phyloP scores from a whole-genome alignment of 176 grass and related monocot genomes.

The Musa itinerans region DNA sequence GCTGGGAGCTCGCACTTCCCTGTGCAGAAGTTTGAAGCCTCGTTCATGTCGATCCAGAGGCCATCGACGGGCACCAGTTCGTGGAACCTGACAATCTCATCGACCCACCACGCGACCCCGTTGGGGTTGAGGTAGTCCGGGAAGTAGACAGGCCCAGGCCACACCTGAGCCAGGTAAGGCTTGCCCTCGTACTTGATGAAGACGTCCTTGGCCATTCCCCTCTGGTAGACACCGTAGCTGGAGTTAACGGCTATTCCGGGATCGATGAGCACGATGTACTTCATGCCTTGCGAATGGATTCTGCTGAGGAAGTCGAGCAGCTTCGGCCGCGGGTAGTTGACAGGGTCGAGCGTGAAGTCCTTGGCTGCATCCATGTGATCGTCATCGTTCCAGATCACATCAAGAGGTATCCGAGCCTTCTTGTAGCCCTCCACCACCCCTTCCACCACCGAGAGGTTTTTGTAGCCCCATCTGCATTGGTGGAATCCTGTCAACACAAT shows the following conservation, averaged over 20 bases:
- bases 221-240: conserved; percentile 65
- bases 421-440: conserved; percentile 71
- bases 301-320: conserved; percentile 63
- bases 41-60: conserved; percentile 97
- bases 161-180: conserved; percentile 85
- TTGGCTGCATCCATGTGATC: conserved; percentile 95
- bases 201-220: conserved; percentile 62
- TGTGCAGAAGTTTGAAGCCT: conserved; percentile 88
- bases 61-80: conserved; percentile 71
- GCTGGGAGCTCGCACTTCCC: conserved; percentile 68
- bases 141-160: conserved; percentile 92
- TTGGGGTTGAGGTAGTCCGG: conserved; percentile 74
- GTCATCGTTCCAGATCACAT: conserved; percentile 95
- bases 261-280: conserved; percentile 91
- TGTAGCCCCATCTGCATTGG: conserved; percentile 93
- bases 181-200: conserved; percentile 75
- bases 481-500: conserved; percentile 59
- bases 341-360: conserved; percentile 73
- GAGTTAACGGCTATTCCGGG: conserved; percentile 77
- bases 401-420: conserved; percentile 70
- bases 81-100: conserved; percentile 77
- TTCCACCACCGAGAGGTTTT: conserved; percentile 83
- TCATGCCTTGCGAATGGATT: conserved; percentile 67
- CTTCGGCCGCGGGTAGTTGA: conserved; percentile 65
- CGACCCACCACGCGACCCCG: conserved; percentile 65